Conservation (phyloP, 2,329 filamentous ascomycete species). For the Geosmithia morbida region DNA sequence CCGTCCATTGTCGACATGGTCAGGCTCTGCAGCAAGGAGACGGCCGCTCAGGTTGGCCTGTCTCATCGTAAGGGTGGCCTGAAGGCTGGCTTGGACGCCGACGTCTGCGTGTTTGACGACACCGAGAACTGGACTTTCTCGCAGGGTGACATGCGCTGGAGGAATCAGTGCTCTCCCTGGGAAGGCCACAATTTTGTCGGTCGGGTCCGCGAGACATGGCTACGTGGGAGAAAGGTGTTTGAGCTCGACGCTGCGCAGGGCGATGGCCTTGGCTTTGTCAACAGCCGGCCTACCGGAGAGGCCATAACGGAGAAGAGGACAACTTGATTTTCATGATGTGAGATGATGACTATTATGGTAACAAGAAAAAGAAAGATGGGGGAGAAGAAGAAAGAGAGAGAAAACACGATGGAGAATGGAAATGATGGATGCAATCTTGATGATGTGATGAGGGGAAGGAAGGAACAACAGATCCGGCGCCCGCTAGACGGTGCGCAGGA, state of each 20-base stretch:
- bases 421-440: background rate
- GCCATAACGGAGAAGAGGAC: slow-evolving; percentile 46
- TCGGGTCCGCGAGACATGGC: slow-evolving; percentile 72
- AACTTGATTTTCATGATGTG: slow-evolving; percentile 11
- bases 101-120: slow-evolving; percentile 88
- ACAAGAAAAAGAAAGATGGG: background rate
- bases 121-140: slow-evolving; percentile 60
- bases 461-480: no score
- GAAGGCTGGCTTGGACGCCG: slow-evolving; percentile 70
- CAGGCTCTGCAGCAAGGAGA: slow-evolving; percentile 72
- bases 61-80: slow-evolving; percentile 64
- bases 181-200: slow-evolving; percentile 67
- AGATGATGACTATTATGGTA: background rate
- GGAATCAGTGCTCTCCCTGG: slow-evolving; percentile 86
- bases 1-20: slow-evolving; percentile 64
- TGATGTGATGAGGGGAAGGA: background rate
- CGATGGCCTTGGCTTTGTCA: slow-evolving; percentile 24
- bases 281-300: slow-evolving; percentile 30
- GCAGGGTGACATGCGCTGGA: slow-evolving; percentile 76
- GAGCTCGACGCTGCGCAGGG: slow-evolving; percentile 49
- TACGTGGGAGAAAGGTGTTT: slow-evolving; percentile 65
- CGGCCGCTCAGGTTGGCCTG: slow-evolving; percentile 77
- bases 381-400: background rate
- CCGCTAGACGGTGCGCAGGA: background rate
- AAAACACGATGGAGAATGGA: background rate